A percentile compares a stretch with the other conserved stretches of the same genome.
phyloP scores from a whole-genome alignment of 495 filamentous ascomycete genomes.

The Aspergillus wentii region DNA sequence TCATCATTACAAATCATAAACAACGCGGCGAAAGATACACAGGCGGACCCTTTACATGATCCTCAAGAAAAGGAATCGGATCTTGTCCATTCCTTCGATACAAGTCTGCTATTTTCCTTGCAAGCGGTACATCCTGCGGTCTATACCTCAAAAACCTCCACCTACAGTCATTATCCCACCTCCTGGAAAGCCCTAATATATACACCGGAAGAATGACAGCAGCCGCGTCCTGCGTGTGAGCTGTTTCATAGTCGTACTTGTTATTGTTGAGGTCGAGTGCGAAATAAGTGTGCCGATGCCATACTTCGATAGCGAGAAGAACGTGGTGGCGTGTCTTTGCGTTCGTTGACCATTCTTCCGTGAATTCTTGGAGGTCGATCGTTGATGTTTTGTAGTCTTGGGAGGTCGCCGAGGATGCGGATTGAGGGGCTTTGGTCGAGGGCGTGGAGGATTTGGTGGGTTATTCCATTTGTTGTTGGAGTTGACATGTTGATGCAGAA shows the following conservation, averaged over 20 bases:
- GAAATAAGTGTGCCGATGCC: background rate
- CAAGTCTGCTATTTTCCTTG: background rate
- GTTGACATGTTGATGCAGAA: too few relatives aligned
- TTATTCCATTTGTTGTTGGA: too few relatives aligned
- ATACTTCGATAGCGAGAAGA: background rate
- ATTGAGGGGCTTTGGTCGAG: too few relatives aligned
- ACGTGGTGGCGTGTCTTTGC: too few relatives aligned
- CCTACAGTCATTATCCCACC: background rate
- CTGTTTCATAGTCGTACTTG: background rate
- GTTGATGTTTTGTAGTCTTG: too few relatives aligned
- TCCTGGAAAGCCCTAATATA: background rate
- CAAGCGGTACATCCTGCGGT: background rate
- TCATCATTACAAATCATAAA: conserved; percentile 4
- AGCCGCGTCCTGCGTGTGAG: background rate
- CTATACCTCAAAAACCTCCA: background rate
- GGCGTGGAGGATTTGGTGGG: too few relatives aligned
- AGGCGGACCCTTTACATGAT: background rate
- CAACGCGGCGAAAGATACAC: background rate
- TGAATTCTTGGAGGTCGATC: too few relatives aligned
- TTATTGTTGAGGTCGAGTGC: background rate
- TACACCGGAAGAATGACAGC: background rate
- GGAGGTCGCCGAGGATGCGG: too few relatives aligned
- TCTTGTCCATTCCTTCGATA: background rate
- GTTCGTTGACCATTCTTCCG: too few relatives aligned
- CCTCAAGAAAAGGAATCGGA: background rate